Conservation (phyloP, 2,329 filamentous ascomycete genomes). For the Fusarium sp. region DNA sequence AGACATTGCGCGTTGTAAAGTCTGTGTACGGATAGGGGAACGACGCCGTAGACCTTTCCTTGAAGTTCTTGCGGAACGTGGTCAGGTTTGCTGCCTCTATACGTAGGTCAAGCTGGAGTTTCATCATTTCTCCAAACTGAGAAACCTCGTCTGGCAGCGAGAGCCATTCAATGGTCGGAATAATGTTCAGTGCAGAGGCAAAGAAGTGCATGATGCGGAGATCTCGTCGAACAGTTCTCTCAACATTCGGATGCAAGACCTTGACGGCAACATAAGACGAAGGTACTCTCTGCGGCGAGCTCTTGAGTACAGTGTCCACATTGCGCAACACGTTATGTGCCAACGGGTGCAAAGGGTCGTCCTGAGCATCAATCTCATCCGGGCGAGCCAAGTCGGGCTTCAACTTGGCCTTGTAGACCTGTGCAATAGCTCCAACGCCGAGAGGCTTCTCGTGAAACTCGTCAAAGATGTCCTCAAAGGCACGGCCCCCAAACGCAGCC, state of each 20-base stretch:
- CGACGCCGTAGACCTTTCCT: conserved; percentile 89
- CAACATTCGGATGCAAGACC: conserved; percentile 91
- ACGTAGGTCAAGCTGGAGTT: conserved; percentile 91
- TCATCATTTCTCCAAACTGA: conserved; percentile 99
- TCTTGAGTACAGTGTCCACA: conserved; percentile 88
- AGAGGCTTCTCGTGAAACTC: conserved; percentile 92
- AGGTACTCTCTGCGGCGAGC: conserved; percentile 84
- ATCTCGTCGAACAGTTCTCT: conserved; percentile 90
- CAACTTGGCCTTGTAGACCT: conserved; percentile 96
- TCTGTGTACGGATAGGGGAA: conserved; percentile 95
- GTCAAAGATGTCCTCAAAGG: conserved; percentile 93
- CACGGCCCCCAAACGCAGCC: conserved; percentile 81
- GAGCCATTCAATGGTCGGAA: conserved; percentile 97
- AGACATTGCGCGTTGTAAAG: conserved; percentile 90
- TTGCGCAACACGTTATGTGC: conserved; percentile 80
- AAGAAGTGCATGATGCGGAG: conserved; percentile 95
- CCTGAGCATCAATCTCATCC: conserved; percentile 65
- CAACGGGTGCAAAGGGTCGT: conserved; percentile 59
- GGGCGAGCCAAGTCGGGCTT: conserved; percentile 80
- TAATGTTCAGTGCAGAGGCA: conserved; percentile 81
- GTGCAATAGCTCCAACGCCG: conserved; percentile 95
- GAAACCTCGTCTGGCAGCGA: conserved; percentile 93
- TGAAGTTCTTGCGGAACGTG: conserved; percentile 91
- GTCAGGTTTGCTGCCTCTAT: conserved; percentile 94
- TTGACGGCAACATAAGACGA: conserved; percentile 96